Conservation (phyloP, 208 protist species). For the Crithidia thermophila region DNA sequence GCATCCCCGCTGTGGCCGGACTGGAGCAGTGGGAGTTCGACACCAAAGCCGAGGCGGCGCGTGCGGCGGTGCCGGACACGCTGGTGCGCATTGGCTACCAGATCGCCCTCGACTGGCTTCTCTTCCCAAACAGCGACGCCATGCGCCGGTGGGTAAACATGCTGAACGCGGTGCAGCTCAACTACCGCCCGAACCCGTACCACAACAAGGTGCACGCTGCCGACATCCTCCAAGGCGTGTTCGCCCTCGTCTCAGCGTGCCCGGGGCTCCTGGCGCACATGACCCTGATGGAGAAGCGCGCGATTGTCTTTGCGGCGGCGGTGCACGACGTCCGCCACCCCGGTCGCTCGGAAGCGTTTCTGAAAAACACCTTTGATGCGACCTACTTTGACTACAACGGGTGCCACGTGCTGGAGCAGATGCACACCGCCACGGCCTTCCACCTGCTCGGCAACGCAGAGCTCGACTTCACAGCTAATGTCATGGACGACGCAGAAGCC, state of each 20-base stretch:
- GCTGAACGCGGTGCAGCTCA: constrained; percentile 54
- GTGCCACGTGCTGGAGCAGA: constrained; percentile 62
- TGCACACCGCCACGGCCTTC: constrained; percentile 77
- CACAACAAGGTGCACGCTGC: constrained; percentile 81
- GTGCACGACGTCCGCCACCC: constrained; percentile 84
- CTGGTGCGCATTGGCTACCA: constrained; percentile 50
- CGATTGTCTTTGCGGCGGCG: constrained; percentile 62
- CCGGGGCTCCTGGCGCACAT: constrained; percentile 44
- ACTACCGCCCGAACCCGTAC: constrained; percentile 79
- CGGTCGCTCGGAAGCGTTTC: constrained; percentile 56
- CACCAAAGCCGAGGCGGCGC: constrained; percentile 22
- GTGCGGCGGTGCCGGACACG: constrained; percentile 20
- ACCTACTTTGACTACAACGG: constrained; percentile 60
- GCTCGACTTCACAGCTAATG: constrained; percentile 58
- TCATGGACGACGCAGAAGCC: constrained; percentile 47
- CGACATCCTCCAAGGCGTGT: constrained; percentile 70
- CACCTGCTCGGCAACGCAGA: constrained; percentile 47
- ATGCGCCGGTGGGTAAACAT: constrained; percentile 46
- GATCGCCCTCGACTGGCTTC: constrained; percentile 48
- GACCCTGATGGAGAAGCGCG: constrained; percentile 65
- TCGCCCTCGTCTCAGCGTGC: constrained; percentile 44
- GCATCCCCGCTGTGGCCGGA: constrained; percentile 20
- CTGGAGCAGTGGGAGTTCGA: constrained; percentile 30
- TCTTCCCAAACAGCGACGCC: constrained; percentile 40
- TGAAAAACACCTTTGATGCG: constrained; percentile 57